Evolutionary conservation across 768 basidiomycete genomes (phyloP).

Genomic region (Flagelloscypha sp.): DNA sequence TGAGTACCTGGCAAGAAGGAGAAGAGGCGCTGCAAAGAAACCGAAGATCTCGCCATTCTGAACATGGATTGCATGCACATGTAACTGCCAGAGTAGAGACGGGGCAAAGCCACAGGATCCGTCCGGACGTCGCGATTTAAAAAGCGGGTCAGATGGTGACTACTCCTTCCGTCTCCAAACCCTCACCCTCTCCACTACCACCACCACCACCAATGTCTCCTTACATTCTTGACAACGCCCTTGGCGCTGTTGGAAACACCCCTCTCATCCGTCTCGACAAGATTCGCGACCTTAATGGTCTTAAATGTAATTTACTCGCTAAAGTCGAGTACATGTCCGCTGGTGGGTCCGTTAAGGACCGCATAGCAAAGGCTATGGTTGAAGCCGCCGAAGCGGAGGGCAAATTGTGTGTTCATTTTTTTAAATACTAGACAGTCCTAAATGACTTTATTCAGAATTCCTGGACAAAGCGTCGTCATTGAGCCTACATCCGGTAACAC

Average conservation of each 20-base stretch:
- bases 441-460: no score
- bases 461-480: slow-evolving; percentile 85
- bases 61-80: no score
- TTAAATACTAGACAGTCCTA: no score
- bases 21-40: no score
- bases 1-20: no score
- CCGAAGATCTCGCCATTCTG: no score
- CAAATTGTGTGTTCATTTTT: no score
- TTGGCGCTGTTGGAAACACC: slow-evolving; percentile 84
- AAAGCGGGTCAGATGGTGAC: no score
- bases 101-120: no score
- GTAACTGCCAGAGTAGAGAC: no score
- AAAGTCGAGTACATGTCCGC: slow-evolving; percentile 88
- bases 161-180: background rate
- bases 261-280: slow-evolving; percentile 83
- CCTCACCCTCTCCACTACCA: background rate
- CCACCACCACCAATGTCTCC: slow-evolving; percentile 13
- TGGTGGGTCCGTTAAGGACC: slow-evolving; percentile 93
- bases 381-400: slow-evolving; percentile 89
- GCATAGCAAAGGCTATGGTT: slow-evolving; percentile 95
- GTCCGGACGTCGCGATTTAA: no score
- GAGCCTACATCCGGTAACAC: slow-evolving; percentile 96
- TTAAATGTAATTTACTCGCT: slow-evolving; percentile 92
- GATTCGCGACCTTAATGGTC: slow-evolving; percentile 60
- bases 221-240: slow-evolving; percentile 64